Conservation (phyloP, 345 rosid species). For the Dovyalis caffra region DNA sequence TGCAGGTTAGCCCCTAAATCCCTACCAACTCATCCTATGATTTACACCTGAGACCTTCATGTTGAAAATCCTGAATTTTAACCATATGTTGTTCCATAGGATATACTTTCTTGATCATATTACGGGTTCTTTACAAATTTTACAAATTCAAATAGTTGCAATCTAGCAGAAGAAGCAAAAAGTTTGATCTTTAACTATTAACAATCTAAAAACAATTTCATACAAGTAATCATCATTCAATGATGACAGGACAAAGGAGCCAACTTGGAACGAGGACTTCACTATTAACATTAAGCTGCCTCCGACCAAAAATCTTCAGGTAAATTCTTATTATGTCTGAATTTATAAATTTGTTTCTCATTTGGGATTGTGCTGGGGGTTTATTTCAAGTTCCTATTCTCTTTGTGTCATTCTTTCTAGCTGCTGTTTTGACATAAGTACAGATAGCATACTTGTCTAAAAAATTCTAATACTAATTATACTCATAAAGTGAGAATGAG, state of each 20-base stretch:
- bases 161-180: background rate
- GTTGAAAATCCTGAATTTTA: no score
- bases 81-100: no score
- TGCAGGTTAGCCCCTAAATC: no score
- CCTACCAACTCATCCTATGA: no score
- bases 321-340: conserved; percentile 25
- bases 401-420: background rate
- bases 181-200: conserved; percentile 4
- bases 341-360: conserved; percentile 3
- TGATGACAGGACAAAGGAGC: conserved; percentile 67
- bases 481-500: background rate
- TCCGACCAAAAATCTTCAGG: conserved; percentile 66
- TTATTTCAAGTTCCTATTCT: background rate
- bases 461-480: background rate
- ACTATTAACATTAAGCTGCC: conserved; percentile 63
- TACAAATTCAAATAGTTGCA: background rate
- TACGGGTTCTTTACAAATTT: background rate
- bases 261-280: conserved; percentile 85
- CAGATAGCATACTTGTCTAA: background rate
- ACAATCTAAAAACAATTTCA: background rate
- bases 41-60: no score
- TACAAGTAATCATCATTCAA: conserved; percentile 1
- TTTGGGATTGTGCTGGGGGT: background rate
- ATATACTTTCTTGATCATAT: background rate
- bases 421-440: background rate